phyloP scores from a whole-genome alignment of 2,329 filamentous ascomycete species.

The Plectosphaerella sp. region DNA sequence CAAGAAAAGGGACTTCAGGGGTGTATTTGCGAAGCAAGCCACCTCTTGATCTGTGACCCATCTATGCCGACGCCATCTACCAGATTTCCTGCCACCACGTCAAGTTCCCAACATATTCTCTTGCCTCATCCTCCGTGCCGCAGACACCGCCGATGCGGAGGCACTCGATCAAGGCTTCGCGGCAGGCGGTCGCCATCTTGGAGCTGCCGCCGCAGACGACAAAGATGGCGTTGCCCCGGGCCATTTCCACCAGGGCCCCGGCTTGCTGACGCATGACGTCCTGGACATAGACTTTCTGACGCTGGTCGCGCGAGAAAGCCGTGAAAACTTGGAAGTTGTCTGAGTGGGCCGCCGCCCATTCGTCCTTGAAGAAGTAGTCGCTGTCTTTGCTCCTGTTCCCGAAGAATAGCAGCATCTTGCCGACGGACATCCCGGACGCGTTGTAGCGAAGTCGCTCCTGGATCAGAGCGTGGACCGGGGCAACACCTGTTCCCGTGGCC shows the following conservation, averaged over 20 bases:
- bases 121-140: constrained; percentile 29
- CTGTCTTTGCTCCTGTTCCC: constrained; percentile 70
- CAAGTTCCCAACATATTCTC: constrained; percentile 27
- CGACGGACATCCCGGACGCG: constrained; percentile 11
- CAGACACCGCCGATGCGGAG: constrained; percentile 31
- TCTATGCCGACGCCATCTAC: constrained; percentile 25
- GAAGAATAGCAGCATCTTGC: constrained; percentile 64
- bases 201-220: constrained; percentile 53
- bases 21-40: not conserved
- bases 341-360: constrained; percentile 51
- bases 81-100: constrained; percentile 58
- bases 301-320: constrained; percentile 45
- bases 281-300: constrained; percentile 52
- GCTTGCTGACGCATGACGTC: constrained; percentile 44
- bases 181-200: constrained; percentile 54
- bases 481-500: constrained; percentile 81
- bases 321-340: constrained; percentile 24
- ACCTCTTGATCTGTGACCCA: not conserved
- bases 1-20: not conserved
- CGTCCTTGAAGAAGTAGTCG: constrained; percentile 78
- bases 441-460: constrained; percentile 55
- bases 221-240: constrained; percentile 39
- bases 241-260: constrained; percentile 25
- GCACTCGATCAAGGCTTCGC: constrained; percentile 44
- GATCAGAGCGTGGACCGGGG: constrained; percentile 77